Evolutionary conservation across 768 basidiomycete species (phyloP).

Genomic region (Lactarius psammicola): DNA sequence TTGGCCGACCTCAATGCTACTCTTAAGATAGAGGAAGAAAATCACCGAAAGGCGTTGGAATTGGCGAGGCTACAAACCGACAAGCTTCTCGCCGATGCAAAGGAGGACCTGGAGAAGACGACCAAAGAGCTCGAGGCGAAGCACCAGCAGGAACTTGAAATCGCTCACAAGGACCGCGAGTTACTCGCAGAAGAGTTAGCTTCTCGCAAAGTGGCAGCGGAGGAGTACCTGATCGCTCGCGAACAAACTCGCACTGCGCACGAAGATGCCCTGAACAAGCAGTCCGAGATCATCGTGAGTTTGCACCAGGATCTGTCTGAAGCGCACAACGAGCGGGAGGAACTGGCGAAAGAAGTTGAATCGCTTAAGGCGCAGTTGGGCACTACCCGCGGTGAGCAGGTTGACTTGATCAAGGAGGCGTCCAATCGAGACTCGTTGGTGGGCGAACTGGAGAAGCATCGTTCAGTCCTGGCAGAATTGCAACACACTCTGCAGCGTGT

Average conservation of each 20-base stretch:
- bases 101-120: slow-evolving; percentile 42
- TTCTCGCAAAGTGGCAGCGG: slow-evolving; percentile 46
- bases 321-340: slow-evolving; percentile 41
- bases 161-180: slow-evolving; percentile 39
- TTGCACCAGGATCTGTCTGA: slow-evolving; percentile 52
- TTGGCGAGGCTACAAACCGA: slow-evolving; percentile 38
- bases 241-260: slow-evolving; percentile 36
- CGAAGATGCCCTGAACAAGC: slow-evolving; percentile 50
- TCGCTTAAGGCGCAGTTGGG: slow-evolving; percentile 59
- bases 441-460: slow-evolving; percentile 74
- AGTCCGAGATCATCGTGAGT: slow-evolving; percentile 44
- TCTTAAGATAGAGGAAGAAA: slow-evolving; percentile 40
- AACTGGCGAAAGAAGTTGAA: slow-evolving; percentile 45
- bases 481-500: slow-evolving; percentile 75
- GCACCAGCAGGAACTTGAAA: slow-evolving; percentile 50
- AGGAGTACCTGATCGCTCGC: slow-evolving; percentile 41
- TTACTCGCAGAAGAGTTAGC: slow-evolving; percentile 52
- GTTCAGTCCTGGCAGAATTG: slow-evolving; percentile 69
- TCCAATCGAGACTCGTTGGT: slow-evolving; percentile 73
- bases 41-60: slow-evolving; percentile 40
- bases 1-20: slow-evolving; percentile 40
- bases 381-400: slow-evolving; percentile 55
- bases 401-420: slow-evolving; percentile 63
- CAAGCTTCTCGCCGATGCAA: slow-evolving; percentile 45
- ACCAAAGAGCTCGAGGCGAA: slow-evolving; percentile 51